phyloP scores from a whole-genome alignment of 2,329 filamentous ascomycete genomes.

The Fusarium scirpi region DNA sequence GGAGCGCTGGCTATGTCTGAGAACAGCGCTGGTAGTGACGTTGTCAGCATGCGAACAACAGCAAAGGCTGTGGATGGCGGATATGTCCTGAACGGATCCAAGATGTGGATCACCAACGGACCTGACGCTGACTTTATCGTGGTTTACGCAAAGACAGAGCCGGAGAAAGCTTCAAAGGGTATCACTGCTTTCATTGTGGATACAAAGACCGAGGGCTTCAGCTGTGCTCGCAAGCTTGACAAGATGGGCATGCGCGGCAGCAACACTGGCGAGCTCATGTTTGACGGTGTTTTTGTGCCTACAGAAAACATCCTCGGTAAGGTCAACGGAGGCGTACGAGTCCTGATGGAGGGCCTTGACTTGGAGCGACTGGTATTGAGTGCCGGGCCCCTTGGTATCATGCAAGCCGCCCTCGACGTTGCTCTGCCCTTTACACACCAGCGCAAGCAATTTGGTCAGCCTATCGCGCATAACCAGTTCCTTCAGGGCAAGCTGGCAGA shows the following conservation, averaged over 20 bases:
- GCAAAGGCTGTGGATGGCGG: slow-evolving; percentile 86
- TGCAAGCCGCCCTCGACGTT: slow-evolving; percentile 91
- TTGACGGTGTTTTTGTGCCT: slow-evolving; percentile 92
- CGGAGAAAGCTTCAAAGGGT: slow-evolving; percentile 83
- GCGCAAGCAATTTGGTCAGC: slow-evolving; percentile 86
- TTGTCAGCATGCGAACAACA: slow-evolving; percentile 93
- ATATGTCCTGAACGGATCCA: slow-evolving; percentile 86
- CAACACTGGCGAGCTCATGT: slow-evolving; percentile 94
- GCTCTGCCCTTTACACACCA: slow-evolving; percentile 90
- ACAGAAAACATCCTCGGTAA: slow-evolving; percentile 82
- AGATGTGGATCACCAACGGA: slow-evolving; percentile 99
- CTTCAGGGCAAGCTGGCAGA: slow-evolving; percentile 94
- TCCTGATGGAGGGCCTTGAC: slow-evolving; percentile 96
- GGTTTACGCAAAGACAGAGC: slow-evolving; percentile 96
- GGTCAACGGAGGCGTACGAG: slow-evolving; percentile 84
- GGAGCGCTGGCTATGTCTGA: slow-evolving; percentile 97
- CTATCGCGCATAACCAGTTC: slow-evolving; percentile 92
- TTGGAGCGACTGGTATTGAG: slow-evolving; percentile 92
- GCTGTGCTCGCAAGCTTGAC: slow-evolving; percentile 89
- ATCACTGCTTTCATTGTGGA: slow-evolving; percentile 96
- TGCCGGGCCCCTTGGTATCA: slow-evolving; percentile 90
- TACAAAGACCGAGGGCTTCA: slow-evolving; percentile 78
- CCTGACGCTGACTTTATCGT: slow-evolving; percentile 93
- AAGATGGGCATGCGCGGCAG: slow-evolving; percentile 98
- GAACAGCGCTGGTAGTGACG: slow-evolving; percentile 89